A percentile compares a stretch with the other conserved stretches of the same genome.
Conservation (phyloP, 2,329 filamentous ascomycete species). For the Zymoseptoria crescenta region DNA sequence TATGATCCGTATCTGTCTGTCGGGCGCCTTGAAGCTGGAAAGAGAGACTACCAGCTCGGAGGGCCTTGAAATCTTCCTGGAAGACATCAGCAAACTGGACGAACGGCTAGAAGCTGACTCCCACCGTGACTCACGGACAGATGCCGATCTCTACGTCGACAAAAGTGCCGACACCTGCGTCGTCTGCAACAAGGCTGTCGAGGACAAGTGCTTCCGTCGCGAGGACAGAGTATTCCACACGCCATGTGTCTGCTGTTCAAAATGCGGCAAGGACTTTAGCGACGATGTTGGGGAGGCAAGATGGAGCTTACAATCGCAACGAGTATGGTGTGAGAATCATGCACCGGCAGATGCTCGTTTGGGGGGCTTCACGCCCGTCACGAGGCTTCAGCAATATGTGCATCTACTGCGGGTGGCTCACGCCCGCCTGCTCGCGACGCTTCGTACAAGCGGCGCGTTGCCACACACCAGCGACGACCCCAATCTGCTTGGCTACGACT, state of each 20-base stretch:
- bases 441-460: conserved; percentile 74
- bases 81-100: conserved; percentile 79
- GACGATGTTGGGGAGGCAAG: conserved; percentile 60
- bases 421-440: conserved; percentile 77
- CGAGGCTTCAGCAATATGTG: conserved; percentile 87
- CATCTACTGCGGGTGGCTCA: conserved; percentile 88
- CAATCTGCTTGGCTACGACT: conserved; percentile 58
- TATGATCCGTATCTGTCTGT: conserved; percentile 90
- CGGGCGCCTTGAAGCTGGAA: conserved; percentile 85
- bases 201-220: conserved; percentile 79
- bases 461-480: conserved; percentile 66
- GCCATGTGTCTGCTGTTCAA: conserved; percentile 62
- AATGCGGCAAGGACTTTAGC: conserved; percentile 67
- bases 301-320: conserved; percentile 60
- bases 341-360: conserved; percentile 47
- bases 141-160: conserved; percentile 37
- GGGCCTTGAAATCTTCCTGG: conserved; percentile 73
- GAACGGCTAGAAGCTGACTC: conserved; percentile 63
- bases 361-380: conserved; percentile 64
- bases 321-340: conserved; percentile 55
- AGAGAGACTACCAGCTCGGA: conserved; percentile 67
- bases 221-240: conserved; percentile 77
- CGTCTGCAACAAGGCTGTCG: conserved; percentile 75
- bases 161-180: conserved; percentile 65
- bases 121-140: conserved; percentile 37